Conservation (phyloP, 2,329 filamentous ascomycete genomes). For the Sporothrix globosa region DNA sequence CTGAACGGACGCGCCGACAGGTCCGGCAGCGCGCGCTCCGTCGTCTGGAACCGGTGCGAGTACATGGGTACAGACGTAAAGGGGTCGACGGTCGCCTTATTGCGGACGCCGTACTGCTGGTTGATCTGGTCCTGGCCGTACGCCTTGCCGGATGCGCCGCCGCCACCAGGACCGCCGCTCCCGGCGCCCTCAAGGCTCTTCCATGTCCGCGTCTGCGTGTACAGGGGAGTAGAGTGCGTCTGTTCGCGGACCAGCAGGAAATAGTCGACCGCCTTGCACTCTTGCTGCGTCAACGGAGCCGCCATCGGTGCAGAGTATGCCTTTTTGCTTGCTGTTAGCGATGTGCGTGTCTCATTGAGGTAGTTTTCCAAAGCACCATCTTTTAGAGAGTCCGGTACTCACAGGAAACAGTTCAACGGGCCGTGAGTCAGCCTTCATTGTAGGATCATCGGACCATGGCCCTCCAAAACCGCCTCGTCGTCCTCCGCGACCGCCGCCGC, state of each 20-base stretch:
- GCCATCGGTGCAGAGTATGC: constrained; percentile 55
- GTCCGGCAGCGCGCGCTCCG: constrained; percentile 59
- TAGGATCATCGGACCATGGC: constrained; percentile 60
- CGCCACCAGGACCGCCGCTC: constrained; percentile 34
- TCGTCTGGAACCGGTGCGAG: constrained; percentile 57
- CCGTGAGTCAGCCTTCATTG: constrained; percentile 52
- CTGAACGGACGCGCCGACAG: constrained; percentile 54
- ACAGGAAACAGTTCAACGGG: constrained; percentile 65
- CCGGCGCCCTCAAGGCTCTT: constrained; percentile 39
- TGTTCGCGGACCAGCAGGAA: constrained; percentile 62
- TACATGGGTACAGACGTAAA: constrained; percentile 64
- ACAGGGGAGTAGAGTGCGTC: constrained; percentile 58
- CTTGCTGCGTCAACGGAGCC: constrained; percentile 49
- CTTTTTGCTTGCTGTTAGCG: constrained; percentile 41
- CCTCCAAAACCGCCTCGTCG: constrained; percentile 44
- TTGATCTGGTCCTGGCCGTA: constrained; percentile 65
- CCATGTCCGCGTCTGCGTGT: constrained; percentile 57
- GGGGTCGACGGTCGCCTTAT: constrained; percentile 59
- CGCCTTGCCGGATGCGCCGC: constrained; percentile 42
- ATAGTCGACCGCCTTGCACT: constrained; percentile 54
- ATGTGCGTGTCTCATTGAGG: neutral
- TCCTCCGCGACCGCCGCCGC: constrained; percentile 55
- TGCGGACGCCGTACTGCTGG: constrained; percentile 58
- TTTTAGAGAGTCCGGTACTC: constrained; percentile 34
- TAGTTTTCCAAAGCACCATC: neutral